These are phyloP conservation scores for Psilocybe subaeruginosa DNA, from an alignment of 768 basidiomycete species.

Conservation along the genomic window DNA sequence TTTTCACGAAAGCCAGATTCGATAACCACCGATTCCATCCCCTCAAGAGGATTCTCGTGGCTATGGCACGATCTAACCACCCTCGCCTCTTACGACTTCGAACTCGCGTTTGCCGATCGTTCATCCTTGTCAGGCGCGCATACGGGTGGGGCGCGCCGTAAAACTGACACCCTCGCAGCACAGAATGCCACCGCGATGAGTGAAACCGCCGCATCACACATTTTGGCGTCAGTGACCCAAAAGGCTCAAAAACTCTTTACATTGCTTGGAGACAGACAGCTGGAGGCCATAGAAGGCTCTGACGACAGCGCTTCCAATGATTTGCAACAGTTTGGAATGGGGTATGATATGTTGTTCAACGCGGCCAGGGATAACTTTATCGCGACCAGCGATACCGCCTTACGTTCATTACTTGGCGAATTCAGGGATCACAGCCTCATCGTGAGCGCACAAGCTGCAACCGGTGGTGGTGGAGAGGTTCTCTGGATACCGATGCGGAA, in stretches of 20 bases:
- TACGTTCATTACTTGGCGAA: constrained; percentile 83
- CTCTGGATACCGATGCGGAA: constrained; percentile 89
- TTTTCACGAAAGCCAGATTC: constrained; percentile 51
- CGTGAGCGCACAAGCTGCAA: constrained; percentile 47
- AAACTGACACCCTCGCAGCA: constrained; percentile 28
- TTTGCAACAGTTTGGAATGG: constrained; percentile 57
- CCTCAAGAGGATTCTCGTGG: constrained; percentile 65
- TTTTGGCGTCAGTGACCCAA: constrained; percentile 85
- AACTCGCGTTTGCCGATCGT: constrained; percentile 70
- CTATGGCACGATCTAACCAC: constrained; percentile 93
- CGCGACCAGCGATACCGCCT: constrained; percentile 84
- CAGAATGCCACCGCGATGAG: constrained; percentile 55
- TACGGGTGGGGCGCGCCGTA: constrained; percentile 40
- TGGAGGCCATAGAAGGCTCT: constrained; percentile 57
- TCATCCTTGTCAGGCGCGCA: constrained; percentile 61
- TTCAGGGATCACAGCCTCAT: constrained; percentile 91
- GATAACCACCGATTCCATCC: constrained; percentile 18
- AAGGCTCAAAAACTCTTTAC: constrained; percentile 85
- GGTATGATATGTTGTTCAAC: constrained; percentile 71
- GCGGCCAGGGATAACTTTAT: constrained; percentile 83
- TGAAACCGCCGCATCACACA: constrained; percentile 77
- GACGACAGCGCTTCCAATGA: constrained; percentile 36
- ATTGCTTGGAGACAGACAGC: constrained; percentile 69
- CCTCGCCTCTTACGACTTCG: constrained; percentile 78
- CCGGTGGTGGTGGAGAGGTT: constrained; percentile 56